phyloP scores from a whole-genome alignment of 768 basidiomycete genomes.

The Suillus fuscotomentosus region DNA sequence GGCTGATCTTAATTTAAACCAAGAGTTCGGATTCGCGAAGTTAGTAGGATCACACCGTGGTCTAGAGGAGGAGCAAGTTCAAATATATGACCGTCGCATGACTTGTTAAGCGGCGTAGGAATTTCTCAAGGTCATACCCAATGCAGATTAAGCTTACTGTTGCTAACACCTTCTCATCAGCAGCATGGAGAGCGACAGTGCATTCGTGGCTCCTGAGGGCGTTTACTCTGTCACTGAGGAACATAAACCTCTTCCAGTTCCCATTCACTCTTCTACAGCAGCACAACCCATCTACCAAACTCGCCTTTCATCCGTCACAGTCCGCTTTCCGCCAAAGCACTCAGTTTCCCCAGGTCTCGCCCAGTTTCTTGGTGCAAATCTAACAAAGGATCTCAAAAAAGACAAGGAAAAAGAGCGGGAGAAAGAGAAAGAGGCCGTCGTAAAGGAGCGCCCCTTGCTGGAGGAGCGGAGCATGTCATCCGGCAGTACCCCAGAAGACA shows the following conservation, averaged over 20 bases:
- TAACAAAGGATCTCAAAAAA: conserved; percentile 57
- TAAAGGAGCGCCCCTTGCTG: conserved; percentile 34
- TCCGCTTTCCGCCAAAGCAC: conserved; percentile 62
- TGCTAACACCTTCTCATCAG: background rate
- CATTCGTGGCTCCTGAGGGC: conserved; percentile 87
- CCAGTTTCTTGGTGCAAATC: conserved; percentile 62
- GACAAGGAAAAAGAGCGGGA: conserved; percentile 44
- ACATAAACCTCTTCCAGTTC: conserved; percentile 60
- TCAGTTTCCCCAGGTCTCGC: conserved; percentile 61
- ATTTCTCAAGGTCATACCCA: background rate
- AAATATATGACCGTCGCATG: too few relatives aligned
- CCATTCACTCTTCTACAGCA: conserved; percentile 34
- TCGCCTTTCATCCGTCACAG: conserved; percentile 55
- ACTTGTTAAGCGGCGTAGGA: background rate
- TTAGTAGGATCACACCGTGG: too few relatives aligned
- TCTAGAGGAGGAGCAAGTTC: too few relatives aligned
- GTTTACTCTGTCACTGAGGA: conserved; percentile 89
- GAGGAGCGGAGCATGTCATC: conserved; percentile 80
- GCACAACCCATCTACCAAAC: conserved; percentile 50
- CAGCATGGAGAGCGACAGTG: conserved; percentile 78
- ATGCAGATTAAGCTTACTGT: background rate
- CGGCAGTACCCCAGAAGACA: conserved; percentile 73
- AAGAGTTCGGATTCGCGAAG: too few relatives aligned
- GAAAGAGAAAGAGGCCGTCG: conserved; percentile 37
- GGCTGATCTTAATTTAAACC: too few relatives aligned